Base-by-base conservation (phyloP, 345 rosid species). In the Cardiospermum halicacabum region DNA sequence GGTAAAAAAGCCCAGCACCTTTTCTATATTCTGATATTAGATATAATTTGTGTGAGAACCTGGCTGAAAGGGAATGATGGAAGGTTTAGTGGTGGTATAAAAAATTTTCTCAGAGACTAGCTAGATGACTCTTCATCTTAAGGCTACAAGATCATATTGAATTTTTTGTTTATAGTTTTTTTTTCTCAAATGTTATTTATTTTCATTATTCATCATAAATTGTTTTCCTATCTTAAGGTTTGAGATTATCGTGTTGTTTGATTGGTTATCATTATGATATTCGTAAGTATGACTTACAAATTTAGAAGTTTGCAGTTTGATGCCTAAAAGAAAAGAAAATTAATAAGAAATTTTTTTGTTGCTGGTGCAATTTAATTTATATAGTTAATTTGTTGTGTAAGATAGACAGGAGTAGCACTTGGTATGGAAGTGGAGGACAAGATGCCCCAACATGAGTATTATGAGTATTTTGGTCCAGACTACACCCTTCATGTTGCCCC, bases 401-500 rank as follows among this genome's bases (percentile, higher is more conserved):
- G 54, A 51, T 73, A 85, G 90, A 85, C 87, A 0, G 87, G 87
- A 61, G 87, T 85, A 27, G 90, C 90, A 28, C 87, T 82, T 71
- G 90, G 87, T 48, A 62, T 80, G 32, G 90, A 85, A 62, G 81
- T 85, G 61, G 90, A 85, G 53, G 82, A 85, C 69, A 85, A 82
- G 77, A 76, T 85, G 90, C 87, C 90, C 3, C 87, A 76, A 56
- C 87, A 85, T 42, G 87, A 85, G 69, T 85, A 82, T 50, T 85
- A 76, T 58, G 87, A 85, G 68, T 85, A 85, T 67, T 85, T 85
- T 53, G 87, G 85, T 60, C 89, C 89, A 3, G 85, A 85, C 67
- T 82, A 82, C 57, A 68, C 83, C 40, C 89, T 85, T 62, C 87
- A 85, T 54, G 89, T 85, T 71, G 90, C 87, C 25, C 90, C 87